A percentile compares a stretch with the other conserved stretches of the same genome.
Evolutionary conservation across 2,329 filamentous ascomycete genomes (phyloP).

Genomic region (Aspergillus sp.): DNA sequence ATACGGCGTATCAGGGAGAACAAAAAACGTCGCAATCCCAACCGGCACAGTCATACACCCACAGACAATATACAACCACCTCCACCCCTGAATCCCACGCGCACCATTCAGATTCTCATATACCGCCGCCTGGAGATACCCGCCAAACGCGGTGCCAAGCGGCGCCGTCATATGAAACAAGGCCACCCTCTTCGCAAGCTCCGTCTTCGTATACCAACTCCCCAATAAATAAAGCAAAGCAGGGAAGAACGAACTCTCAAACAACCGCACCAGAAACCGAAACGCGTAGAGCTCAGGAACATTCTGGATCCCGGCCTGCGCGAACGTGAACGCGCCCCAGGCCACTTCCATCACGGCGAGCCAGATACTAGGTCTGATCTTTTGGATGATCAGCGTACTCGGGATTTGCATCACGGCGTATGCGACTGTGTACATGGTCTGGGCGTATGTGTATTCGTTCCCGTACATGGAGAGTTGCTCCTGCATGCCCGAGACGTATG

Average conservation of each 20-base stretch:
- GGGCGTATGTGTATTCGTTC: slow-evolving; percentile 16
- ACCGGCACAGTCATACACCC: slow-evolving; percentile 3
- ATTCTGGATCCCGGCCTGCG: neutral
- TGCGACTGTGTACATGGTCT: slow-evolving; percentile 23
- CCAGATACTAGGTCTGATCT: neutral
- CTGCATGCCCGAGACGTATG: slow-evolving; percentile 18
- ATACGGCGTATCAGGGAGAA: slow-evolving; percentile 1
- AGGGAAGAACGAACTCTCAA: neutral
- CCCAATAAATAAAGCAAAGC: neutral
- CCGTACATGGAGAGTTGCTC: slow-evolving; percentile 15
- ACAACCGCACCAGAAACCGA: slow-evolving; percentile 1
- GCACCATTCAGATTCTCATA: neutral
- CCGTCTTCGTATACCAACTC: slow-evolving; percentile 5
- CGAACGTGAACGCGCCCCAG: slow-evolving; percentile 2
- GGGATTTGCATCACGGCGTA: slow-evolving; percentile 17
- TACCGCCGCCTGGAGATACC: slow-evolving; percentile 1
- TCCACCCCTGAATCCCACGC: neutral
- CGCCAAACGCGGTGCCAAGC: neutral
- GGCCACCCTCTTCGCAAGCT: neutral
- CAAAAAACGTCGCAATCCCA: neutral
- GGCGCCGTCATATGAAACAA: slow-evolving; percentile 2
- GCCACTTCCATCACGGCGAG: neutral
- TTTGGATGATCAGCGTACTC: slow-evolving; percentile 1
- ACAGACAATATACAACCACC: slow-evolving; percentile 4
- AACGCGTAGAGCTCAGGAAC: neutral